Conservation (phyloP, 495 filamentous ascomycete genomes). For the Lasiosphaeria miniovina region DNA sequence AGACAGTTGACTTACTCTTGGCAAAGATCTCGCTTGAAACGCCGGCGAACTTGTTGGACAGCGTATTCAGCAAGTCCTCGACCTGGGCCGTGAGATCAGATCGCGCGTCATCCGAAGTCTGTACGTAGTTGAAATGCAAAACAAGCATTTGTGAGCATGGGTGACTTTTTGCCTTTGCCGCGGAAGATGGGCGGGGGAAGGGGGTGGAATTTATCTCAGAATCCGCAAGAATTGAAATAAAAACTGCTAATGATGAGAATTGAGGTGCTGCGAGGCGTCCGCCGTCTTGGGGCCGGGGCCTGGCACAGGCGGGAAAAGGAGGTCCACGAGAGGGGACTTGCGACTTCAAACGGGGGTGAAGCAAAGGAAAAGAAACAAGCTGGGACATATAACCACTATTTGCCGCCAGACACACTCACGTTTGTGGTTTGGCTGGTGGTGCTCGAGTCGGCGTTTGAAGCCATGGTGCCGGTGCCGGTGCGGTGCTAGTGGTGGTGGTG, state of each 20-base stretch:
- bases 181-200: too few relatives aligned
- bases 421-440: slow-evolving; percentile 28
- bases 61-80: slow-evolving; percentile 78
- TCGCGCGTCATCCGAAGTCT: slow-evolving; percentile 39
- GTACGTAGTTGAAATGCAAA: not conserved
- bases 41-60: slow-evolving; percentile 78
- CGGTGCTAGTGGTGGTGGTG: not conserved
- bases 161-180: too few relatives aligned
- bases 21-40: slow-evolving; percentile 81
- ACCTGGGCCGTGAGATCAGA: slow-evolving; percentile 73
- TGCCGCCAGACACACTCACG: slow-evolving; percentile 20
- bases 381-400: too few relatives aligned
- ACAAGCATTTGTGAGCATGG: too few relatives aligned
- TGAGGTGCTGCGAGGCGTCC: not conserved
- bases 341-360: too few relatives aligned
- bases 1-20: slow-evolving; percentile 63
- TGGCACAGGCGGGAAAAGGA: too few relatives aligned
- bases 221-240: not conserved
- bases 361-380: too few relatives aligned
- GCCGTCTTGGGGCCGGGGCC: too few relatives aligned
- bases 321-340: too few relatives aligned
- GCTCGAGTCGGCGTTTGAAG: slow-evolving; percentile 28
- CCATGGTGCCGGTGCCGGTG: slow-evolving; percentile 20
- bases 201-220: too few relatives aligned
- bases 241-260: not conserved